These are phyloP conservation scores for Iris macrosiphon DNA, from an alignment of 106 monocot genomes.

Conservation along the genomic window DNA sequence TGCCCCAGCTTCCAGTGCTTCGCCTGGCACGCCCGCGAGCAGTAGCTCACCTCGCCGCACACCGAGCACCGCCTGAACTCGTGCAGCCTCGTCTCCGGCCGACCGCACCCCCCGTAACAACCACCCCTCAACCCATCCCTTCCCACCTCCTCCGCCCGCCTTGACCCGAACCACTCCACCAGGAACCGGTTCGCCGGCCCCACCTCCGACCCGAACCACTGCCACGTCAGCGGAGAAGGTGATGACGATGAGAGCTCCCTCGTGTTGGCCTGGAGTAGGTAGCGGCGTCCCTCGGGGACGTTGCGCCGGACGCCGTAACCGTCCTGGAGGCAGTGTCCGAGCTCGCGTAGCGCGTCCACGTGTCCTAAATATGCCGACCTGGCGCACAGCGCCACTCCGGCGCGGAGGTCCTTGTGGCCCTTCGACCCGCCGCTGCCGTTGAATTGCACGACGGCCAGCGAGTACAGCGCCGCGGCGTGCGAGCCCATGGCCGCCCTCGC, in stretches of 20 bases:
- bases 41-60: constrained; percentile 49
- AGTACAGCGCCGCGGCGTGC: constrained; percentile 34
- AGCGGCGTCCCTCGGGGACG: constrained; percentile 40
- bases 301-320: constrained; percentile 31
- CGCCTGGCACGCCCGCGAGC: constrained; percentile 61
- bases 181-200: constrained; percentile 69
- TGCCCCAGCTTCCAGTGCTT: constrained; percentile 45
- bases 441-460: constrained; percentile 36
- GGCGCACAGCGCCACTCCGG: constrained; percentile 27
- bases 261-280: constrained; percentile 43
- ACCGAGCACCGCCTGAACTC: constrained; percentile 60
- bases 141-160: not conserved
- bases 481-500: constrained; percentile 25
- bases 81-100: constrained; percentile 50
- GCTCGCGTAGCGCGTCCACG: constrained; percentile 36
- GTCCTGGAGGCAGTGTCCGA: constrained; percentile 40
- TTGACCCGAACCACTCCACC: constrained; percentile 53
- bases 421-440: constrained; percentile 33
- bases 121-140: constrained; percentile 38
- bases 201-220: constrained; percentile 17
- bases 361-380: constrained; percentile 26
- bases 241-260: constrained; percentile 29
- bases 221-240: not conserved
- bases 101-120: constrained; percentile 33
- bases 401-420: constrained; percentile 26